These are phyloP conservation scores for Nasturtium officinale DNA, from an alignment of 345 rosid species.

Conservation along the genomic window DNA sequence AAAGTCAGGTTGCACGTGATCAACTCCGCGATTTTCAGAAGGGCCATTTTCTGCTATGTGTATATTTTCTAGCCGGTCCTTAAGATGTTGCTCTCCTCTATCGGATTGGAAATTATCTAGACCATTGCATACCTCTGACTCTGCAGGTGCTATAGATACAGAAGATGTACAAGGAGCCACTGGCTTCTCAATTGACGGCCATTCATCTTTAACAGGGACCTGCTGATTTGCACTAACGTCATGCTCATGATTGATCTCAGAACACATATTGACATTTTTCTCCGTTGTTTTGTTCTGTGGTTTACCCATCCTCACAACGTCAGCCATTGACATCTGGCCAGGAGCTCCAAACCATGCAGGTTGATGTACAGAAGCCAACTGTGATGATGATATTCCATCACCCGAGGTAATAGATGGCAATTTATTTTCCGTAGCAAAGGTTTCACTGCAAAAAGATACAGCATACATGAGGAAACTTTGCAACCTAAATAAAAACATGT, in stretches of 20 bases:
- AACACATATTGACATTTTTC: conserved; percentile 25
- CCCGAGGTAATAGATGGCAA: conserved; percentile 41
- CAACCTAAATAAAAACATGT: conserved; percentile 14
- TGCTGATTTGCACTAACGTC: conserved; percentile 50
- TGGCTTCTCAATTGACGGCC: conserved; percentile 69
- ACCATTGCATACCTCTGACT: conserved; percentile 54
- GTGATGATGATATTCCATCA: conserved; percentile 58
- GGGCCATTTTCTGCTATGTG: conserved; percentile 58
- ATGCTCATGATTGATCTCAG: conserved; percentile 50
- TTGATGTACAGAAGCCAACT: conserved; percentile 65
- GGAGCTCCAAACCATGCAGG: conserved; percentile 77
- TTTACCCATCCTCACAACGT: conserved; percentile 96
- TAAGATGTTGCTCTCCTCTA: conserved; percentile 54
- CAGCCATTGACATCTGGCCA: conserved; percentile 95
- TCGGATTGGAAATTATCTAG: conserved; percentile 58
- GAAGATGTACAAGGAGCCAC: conserved; percentile 50
- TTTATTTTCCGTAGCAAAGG: conserved; percentile 52
- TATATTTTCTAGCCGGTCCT: conserved; percentile 57
- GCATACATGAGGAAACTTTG: conserved; percentile 36
- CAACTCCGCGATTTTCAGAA: conserved; percentile 46
- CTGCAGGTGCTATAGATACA: conserved; percentile 53
- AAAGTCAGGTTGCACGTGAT: conserved; percentile 56
- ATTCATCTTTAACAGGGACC: conserved; percentile 58
- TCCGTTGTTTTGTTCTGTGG: conserved; percentile 60
- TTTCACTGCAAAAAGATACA: conserved; percentile 62